Percentiles rank a stretch among this genome's conserved stretches.
Evolutionary conservation across 768 basidiomycete species (phyloP).

Genomic region (Grammothele lineata): DNA sequence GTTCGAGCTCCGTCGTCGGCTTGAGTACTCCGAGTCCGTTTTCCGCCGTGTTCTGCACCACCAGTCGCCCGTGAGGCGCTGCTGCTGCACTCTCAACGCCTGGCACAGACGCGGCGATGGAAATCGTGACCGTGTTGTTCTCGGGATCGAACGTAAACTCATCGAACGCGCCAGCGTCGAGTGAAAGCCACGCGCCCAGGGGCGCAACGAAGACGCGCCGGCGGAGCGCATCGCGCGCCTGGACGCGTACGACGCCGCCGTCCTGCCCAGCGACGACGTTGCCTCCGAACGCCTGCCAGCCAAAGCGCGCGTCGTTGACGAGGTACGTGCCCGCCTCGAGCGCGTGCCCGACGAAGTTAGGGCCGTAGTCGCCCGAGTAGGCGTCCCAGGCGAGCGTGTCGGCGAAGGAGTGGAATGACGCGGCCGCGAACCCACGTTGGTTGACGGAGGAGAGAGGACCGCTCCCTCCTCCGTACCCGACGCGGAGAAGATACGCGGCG

Average conservation of each 20-base stretch:
- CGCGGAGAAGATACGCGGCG: conserved; percentile 48
- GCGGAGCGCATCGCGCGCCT: conserved; percentile 43
- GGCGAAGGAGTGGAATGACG: conserved; percentile 57
- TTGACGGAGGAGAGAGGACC: conserved; percentile 56
- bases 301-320: conserved; percentile 51
- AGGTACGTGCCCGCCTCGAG: conserved; percentile 43
- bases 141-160: conserved; percentile 37
- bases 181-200: conserved; percentile 39
- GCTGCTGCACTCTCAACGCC: conserved; percentile 38
- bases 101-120: conserved; percentile 36
- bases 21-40: conserved; percentile 37
- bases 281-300: conserved; percentile 60
- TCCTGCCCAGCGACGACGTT: conserved; percentile 35
- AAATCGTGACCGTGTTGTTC: conserved; percentile 35
- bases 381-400: conserved; percentile 56
- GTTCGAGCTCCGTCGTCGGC: conserved; percentile 32
- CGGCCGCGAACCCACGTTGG: conserved; percentile 51
- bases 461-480: conserved; percentile 48
- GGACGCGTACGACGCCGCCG: conserved; percentile 39
- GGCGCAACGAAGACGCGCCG: conserved; percentile 50
- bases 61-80: conserved; percentile 42
- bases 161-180: conserved; percentile 52
- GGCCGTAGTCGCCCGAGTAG: conserved; percentile 58
- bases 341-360: conserved; percentile 52
- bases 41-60: conserved; percentile 37